Evolutionary conservation across 2,329 filamentous ascomycete species (phyloP).

Genomic region (Sclerotinia minor): DNA sequence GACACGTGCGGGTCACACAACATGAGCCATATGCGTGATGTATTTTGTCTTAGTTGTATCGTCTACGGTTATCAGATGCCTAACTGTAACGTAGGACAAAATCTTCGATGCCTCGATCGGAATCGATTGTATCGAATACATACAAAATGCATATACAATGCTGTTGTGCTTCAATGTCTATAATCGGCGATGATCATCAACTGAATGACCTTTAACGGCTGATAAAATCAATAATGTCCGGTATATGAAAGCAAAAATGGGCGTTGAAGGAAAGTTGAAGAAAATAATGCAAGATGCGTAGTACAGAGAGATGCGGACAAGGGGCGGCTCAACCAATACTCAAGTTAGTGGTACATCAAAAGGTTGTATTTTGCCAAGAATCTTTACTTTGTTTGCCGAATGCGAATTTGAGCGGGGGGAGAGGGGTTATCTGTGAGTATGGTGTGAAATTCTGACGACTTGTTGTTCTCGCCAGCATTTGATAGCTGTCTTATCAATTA

Average conservation of each 20-base stretch:
- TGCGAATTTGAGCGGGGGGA: conserved; percentile 12
- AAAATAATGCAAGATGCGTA: conserved; percentile 3
- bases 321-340: conserved; percentile 10
- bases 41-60: neutral
- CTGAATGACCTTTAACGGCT: neutral
- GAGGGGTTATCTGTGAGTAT: conserved; percentile 16
- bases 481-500: neutral
- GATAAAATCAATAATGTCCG: conserved; percentile 1
- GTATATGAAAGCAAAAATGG: conserved; percentile 6
- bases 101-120: conserved; percentile 6
- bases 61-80: conserved; percentile 20
- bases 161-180: neutral
- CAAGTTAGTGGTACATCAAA: conserved; percentile 7
- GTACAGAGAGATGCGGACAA: conserved; percentile 2
- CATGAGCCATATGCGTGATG: conserved; percentile 13
- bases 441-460: conserved; percentile 2
- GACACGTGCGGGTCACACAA: conserved; percentile 20
- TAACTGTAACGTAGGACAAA: conserved; percentile 18
- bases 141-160: neutral
- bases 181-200: conserved; percentile 10
- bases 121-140: conserved; percentile 8
- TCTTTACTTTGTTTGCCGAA: conserved; percentile 9
- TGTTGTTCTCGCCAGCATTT: conserved; percentile 10
- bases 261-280: conserved; percentile 8
- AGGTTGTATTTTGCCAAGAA: conserved; percentile 15